Conservation (phyloP, 768 basidiomycete genomes). For the Daedaleopsis nitida region DNA sequence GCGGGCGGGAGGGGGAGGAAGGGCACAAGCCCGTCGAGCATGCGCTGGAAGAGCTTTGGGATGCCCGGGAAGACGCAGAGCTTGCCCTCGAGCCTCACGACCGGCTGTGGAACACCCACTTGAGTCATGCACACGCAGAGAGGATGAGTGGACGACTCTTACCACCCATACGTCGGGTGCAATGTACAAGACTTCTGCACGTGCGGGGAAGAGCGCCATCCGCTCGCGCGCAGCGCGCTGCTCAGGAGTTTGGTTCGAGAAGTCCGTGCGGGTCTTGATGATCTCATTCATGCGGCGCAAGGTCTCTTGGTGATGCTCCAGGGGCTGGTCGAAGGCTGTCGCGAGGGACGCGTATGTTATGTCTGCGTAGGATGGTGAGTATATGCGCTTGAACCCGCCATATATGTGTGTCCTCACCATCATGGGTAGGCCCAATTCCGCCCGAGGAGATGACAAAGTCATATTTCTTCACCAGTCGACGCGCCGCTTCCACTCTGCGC, state of each 20-base stretch:
- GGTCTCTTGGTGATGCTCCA: conserved; percentile 78
- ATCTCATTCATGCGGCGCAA: conserved; percentile 69
- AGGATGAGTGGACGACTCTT: conserved; percentile 30
- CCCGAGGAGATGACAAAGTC: conserved; percentile 92
- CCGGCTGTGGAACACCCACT: conserved; percentile 53
- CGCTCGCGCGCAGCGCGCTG: conserved; percentile 76
- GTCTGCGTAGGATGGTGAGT: conserved; percentile 43
- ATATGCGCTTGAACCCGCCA: background rate
- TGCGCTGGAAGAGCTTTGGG: conserved; percentile 79
- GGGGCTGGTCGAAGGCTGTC: conserved; percentile 73
- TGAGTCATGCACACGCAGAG: too few species aligned
- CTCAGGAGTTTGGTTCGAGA: conserved; percentile 66
- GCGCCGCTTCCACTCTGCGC: conserved; percentile 78
- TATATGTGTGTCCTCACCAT: conserved; percentile 49
- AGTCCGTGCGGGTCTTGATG: conserved; percentile 54
- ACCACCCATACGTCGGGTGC: conserved; percentile 86
- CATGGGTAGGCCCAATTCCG: conserved; percentile 91
- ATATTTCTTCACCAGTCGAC: conserved; percentile 76
- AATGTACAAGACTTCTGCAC: conserved; percentile 80
- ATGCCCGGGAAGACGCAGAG: conserved; percentile 93
- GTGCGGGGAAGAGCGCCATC: conserved; percentile 89
- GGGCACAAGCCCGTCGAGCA: conserved; percentile 71
- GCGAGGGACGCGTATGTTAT: conserved; percentile 91
- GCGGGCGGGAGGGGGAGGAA: conserved; percentile 81
- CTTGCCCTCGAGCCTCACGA: conserved; percentile 82